These are phyloP conservation scores for Tephrocybe sp. DNA, from an alignment of 768 basidiomycete species.

Conservation along the genomic window DNA sequence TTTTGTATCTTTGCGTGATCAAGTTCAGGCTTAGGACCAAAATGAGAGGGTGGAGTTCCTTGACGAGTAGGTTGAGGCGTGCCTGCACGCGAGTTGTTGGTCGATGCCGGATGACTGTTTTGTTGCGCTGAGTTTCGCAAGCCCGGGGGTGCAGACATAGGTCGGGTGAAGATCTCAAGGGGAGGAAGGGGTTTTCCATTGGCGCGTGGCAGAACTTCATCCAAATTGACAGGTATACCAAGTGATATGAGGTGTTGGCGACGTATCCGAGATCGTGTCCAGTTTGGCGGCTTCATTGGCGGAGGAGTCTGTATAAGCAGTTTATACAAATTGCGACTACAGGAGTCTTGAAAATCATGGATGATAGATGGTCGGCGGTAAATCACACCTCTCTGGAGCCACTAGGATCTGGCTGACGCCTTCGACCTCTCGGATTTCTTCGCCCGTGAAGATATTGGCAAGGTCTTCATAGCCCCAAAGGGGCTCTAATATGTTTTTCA, in stretches of 20 bases:
- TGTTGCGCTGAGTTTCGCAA: constrained; percentile 39
- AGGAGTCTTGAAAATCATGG: constrained; percentile 16
- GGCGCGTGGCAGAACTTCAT: constrained; percentile 78
- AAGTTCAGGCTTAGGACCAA: constrained; percentile 78
- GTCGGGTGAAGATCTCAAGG: constrained; percentile 79
- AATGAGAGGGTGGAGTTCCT: constrained; percentile 33
- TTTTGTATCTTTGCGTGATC: constrained; percentile 63
- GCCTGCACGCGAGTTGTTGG: constrained; percentile 52
- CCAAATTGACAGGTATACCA: constrained; percentile 92
- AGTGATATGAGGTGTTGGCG: constrained; percentile 88
- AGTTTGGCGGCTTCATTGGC: constrained; percentile 82
- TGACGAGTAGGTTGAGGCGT: constrained; percentile 41
- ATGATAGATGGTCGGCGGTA: background rate
- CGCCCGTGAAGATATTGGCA: constrained; percentile 56
- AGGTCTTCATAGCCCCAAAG: constrained; percentile 59
- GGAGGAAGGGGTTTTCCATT: constrained; percentile 69
- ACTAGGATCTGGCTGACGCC: constrained; percentile 79
- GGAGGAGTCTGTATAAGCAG: constrained; percentile 69
- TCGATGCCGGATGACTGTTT: constrained; percentile 27
- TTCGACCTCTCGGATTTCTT: constrained; percentile 74
- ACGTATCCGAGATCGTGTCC: constrained; percentile 90
- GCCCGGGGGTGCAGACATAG: constrained; percentile 76
- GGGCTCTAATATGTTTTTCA: constrained; percentile 64
- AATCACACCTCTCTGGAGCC: constrained; percentile 66
- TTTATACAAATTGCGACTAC: constrained; percentile 78